Conservation (phyloP, 768 basidiomycete species). For the Boletus speciosus region DNA sequence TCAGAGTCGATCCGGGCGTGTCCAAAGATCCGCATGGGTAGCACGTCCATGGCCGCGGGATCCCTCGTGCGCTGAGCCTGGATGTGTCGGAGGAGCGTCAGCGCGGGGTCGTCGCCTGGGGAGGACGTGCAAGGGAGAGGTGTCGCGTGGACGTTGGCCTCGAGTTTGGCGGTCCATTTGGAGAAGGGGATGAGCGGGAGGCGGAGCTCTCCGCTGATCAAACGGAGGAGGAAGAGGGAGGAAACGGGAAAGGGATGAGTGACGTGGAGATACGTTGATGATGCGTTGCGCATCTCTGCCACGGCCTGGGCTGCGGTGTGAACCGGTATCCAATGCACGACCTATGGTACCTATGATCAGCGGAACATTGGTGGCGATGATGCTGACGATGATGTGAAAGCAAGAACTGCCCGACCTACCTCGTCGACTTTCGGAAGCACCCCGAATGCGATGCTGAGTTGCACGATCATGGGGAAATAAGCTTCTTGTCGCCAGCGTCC, state of each 20-base stretch:
- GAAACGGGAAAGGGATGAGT: slow-evolving; percentile 11
- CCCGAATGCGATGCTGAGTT: slow-evolving; percentile 13
- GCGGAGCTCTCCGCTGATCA: slow-evolving; percentile 1
- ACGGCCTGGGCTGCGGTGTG: slow-evolving; percentile 14
- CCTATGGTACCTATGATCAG: neutral
- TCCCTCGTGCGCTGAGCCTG: neutral
- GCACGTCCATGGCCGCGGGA: neutral
- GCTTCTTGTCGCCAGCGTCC: slow-evolving; percentile 40
- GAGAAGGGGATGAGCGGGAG: slow-evolving; percentile 8
- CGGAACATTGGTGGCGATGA: neutral
- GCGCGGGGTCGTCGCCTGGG: neutral
- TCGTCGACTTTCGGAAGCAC: slow-evolving; percentile 20
- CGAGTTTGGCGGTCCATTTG: slow-evolving; percentile 8
- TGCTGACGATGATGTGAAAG: neutral
- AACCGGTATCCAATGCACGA: slow-evolving; percentile 16
- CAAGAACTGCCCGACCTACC: slow-evolving; percentile 11
- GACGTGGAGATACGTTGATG: slow-evolving; percentile 6
- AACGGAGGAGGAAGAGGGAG: slow-evolving; percentile 7
- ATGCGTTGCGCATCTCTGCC: slow-evolving; percentile 13
- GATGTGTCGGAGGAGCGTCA: neutral
- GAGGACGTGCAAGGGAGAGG: neutral
- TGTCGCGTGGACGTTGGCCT: neutral
- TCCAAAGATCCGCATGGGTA: neutral
- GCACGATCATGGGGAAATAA: slow-evolving; percentile 36
- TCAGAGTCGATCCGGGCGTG: neutral